These are phyloP conservation scores for Adansonia gregorii DNA, from an alignment of 441 rosid species.

Conservation along the genomic window DNA sequence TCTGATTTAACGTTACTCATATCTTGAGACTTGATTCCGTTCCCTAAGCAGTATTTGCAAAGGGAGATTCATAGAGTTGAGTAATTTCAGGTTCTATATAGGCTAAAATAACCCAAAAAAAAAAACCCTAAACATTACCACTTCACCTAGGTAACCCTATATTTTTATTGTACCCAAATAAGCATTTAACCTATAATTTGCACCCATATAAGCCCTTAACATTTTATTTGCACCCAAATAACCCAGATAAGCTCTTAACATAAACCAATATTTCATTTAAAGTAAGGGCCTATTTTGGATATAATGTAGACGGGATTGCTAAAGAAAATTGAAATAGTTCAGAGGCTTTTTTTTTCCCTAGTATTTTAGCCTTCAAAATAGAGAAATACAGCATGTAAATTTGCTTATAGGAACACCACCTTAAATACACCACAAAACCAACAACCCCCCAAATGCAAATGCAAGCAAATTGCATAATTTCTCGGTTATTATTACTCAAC, in stretches of 20 bases:
- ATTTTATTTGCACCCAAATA: no score
- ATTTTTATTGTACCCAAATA: no score
- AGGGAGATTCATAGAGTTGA: background rate
- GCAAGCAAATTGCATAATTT: background rate
- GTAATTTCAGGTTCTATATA: background rate
- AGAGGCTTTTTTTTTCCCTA: background rate
- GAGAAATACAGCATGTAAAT: background rate
- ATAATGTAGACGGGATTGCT: background rate
- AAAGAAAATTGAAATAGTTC: background rate
- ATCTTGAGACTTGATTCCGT: background rate
- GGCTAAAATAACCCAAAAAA: no score
- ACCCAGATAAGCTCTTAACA: no score
- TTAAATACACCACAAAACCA: background rate
- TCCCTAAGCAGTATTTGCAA: background rate
- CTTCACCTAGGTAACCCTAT: no score
- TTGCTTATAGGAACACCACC: background rate
- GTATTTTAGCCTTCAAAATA: background rate
- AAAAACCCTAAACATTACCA: no score
- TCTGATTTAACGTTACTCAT: background rate
- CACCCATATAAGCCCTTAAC: no score
- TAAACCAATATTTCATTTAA: no score
- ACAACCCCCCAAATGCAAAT: slow-evolving; percentile 10
- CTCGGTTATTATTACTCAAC: background rate
- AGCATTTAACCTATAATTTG: no score
- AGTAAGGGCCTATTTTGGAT: background rate